Base-by-base conservation (phyloP, 2,329 filamentous ascomycete genomes). In the Metarhizium brunneum region DNA sequence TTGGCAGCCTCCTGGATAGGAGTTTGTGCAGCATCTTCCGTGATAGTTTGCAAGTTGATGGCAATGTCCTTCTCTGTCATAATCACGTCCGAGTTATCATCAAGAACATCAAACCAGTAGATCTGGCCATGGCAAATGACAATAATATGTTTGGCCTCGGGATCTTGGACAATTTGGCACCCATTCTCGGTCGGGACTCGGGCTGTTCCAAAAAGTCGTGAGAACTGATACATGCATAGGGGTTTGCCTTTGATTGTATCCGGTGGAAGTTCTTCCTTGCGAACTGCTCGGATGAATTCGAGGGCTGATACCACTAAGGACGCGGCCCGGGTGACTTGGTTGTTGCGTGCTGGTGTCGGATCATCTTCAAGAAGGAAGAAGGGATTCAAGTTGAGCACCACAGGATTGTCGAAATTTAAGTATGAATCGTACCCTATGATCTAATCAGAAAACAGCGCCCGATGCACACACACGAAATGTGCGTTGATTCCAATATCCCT, bases 331-430 rank as follows among this genome's bases (percentile, higher is more conserved):
- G 91, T 97, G 61, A 97, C 90, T 70, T 99, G 94, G 68, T 97
- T 94, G 73, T 96, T 96, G 60, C 94, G 83, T 49, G 92, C 92
- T 2, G 94, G 94, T 1, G 94, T 99, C 0, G 94, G 94, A 66
- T 99, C 94, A 76, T 99, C 94, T 71, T 96, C 94, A 53, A 99
- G 79, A 56, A 99, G 77, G 75, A 99, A 99, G 74, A 99, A 99
- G 0, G 94, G 94, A 66, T 99, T 99, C 61, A 99, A 76, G 72
- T 99, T 97, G 62, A 99, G 81, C 45, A 99, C 94, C 45, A 99
- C 94, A 0, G 94, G 92, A 66, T 96, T 97, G 69, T 97, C 94
- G 68, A 87, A 99, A 73, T 97, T 97, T 60, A 99, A 79, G 68
- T 97, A 99, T 35, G 94, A 97, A 70, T 99, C 94, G 69, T 97